Conservation (phyloP, 768 basidiomycete species). For the Dacryopinax spathularia region DNA sequence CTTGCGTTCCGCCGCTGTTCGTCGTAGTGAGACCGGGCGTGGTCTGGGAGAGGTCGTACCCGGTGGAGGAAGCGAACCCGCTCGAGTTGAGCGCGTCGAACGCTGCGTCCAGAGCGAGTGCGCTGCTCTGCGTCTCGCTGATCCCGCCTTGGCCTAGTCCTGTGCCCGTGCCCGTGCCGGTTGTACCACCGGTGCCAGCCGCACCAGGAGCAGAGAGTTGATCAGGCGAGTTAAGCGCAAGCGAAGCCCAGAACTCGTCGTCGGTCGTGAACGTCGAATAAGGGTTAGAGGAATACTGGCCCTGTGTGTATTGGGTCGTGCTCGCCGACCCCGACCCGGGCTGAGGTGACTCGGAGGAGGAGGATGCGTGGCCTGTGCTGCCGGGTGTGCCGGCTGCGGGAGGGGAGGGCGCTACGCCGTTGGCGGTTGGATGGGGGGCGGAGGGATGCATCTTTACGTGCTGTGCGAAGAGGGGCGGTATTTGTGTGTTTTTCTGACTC, state of each 20-base stretch:
- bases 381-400: background rate
- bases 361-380: background rate
- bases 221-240: background rate
- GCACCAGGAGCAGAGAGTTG: no score
- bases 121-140: background rate
- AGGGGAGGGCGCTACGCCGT: background rate
- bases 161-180: no score
- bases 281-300: background rate
- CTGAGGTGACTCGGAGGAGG: background rate
- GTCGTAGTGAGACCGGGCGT: no score
- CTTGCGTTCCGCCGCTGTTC: no score
- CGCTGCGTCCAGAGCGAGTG: background rate
- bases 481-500: background rate
- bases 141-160: no score
- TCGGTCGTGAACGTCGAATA: background rate
- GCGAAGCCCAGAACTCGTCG: conserved; percentile 2
- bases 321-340: background rate
- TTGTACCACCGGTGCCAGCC: no score
- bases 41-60: background rate
- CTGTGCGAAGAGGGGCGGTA: background rate
- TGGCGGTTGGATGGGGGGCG: background rate
- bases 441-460: no score
- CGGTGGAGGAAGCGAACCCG: background rate
- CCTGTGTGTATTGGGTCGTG: no score
- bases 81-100: background rate